Evolutionary conservation across 2,329 filamentous ascomycete species (phyloP).

Genomic region (Knufia fluminis): DNA sequence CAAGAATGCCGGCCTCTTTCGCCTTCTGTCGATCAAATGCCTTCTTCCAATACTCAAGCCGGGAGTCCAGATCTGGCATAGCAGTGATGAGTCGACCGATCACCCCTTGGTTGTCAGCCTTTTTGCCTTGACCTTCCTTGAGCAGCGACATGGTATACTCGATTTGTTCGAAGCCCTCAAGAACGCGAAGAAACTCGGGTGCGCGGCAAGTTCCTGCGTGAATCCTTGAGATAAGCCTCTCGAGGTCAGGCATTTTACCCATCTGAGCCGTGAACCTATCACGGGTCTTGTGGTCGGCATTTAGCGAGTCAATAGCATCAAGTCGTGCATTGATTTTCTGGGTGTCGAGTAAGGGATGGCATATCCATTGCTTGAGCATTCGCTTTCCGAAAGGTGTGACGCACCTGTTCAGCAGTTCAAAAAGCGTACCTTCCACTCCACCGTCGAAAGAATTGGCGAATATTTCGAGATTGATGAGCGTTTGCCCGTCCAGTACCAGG

Average conservation of each 20-base stretch:
- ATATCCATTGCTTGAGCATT: slow-evolving; percentile 93
- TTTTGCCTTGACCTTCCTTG: slow-evolving; percentile 53
- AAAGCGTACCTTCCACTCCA: slow-evolving; percentile 74
- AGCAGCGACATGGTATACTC: slow-evolving; percentile 85
- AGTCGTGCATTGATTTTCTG: slow-evolving; percentile 84
- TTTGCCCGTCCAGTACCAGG: slow-evolving; percentile 87
- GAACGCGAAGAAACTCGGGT: slow-evolving; percentile 83
- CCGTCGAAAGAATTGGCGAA: slow-evolving; percentile 91
- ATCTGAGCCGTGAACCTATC: slow-evolving; percentile 84
- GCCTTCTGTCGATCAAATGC: slow-evolving; percentile 81
- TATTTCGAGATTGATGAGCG: slow-evolving; percentile 93
- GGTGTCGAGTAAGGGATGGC: slow-evolving; percentile 82
- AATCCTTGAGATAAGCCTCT: slow-evolving; percentile 85
- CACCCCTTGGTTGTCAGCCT: slow-evolving; percentile 55
- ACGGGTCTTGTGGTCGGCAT: slow-evolving; percentile 68
- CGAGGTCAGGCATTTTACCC: slow-evolving; percentile 85
- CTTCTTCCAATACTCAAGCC: slow-evolving; percentile 76
- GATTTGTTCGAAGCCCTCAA: slow-evolving; percentile 96
- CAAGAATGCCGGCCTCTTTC: slow-evolving; percentile 67
- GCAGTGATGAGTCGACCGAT: slow-evolving; percentile 72
- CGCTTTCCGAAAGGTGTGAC: slow-evolving; percentile 96
- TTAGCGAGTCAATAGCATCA: slow-evolving; percentile 88
- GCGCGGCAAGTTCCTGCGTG: slow-evolving; percentile 85
- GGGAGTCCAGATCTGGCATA: slow-evolving; percentile 74
- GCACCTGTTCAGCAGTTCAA: slow-evolving; percentile 82